These are phyloP conservation scores for Nakazawaea pomicola DNA, from an alignment of 805 yeast species.

Conservation along the genomic window DNA sequence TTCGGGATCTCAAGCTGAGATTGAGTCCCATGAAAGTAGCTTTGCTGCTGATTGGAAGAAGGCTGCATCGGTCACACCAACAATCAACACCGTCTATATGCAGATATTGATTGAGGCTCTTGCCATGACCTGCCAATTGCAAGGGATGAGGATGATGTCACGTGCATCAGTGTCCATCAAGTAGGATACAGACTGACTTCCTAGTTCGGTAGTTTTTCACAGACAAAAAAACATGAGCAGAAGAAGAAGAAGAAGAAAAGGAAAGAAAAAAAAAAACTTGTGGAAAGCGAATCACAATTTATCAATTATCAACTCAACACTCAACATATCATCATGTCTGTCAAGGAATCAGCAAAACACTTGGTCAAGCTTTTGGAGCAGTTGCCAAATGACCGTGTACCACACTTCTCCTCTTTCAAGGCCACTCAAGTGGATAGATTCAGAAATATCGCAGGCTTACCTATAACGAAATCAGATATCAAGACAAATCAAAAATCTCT, in stretches of 20 bases:
- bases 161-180: too few relatives aligned
- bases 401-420: conserved; percentile 67
- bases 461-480: conserved; percentile 31
- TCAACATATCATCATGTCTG: conserved; percentile 23
- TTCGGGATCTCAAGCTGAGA: too few relatives aligned
- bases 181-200: neutral
- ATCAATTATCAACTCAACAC: neutral
- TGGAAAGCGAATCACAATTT: neutral
- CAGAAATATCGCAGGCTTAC: conserved; percentile 44
- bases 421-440: conserved; percentile 58
- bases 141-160: too few relatives aligned
- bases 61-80: too few relatives aligned
- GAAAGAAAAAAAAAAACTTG: neutral
- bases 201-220: neutral
- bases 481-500: conserved; percentile 28
- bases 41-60: too few relatives aligned
- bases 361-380: conserved; percentile 54
- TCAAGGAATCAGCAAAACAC: conserved; percentile 48
- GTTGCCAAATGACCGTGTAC: conserved; percentile 64
- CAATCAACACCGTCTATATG: too few relatives aligned
- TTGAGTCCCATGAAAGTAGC: too few relatives aligned
- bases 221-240: neutral
- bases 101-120: too few relatives aligned
- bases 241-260: neutral
- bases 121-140: too few relatives aligned